A percentile compares a stretch with the other conserved stretches of the same genome.
phyloP scores from a whole-genome alignment of 345 rosid genomes.

The Pistacia integerrima region DNA sequence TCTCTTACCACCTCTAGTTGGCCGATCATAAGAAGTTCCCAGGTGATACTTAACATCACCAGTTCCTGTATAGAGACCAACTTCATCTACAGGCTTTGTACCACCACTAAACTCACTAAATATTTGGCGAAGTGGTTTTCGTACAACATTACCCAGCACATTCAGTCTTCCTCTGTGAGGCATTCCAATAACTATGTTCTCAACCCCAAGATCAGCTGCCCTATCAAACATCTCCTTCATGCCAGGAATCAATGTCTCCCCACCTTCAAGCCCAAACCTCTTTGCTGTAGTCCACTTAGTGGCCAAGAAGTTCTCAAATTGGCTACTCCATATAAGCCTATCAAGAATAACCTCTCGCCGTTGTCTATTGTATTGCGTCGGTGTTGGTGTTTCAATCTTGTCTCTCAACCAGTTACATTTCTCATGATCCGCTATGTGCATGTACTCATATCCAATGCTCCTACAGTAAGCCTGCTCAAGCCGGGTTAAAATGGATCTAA shows the following conservation, averaged over 20 bases:
- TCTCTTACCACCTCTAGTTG: slow-evolving; percentile 85
- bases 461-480: slow-evolving; percentile 92
- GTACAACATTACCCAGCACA: slow-evolving; percentile 77
- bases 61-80: slow-evolving; percentile 79
- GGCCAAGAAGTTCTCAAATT: slow-evolving; percentile 88
- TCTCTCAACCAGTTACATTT: slow-evolving; percentile 89
- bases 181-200: slow-evolving; percentile 83
- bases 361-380: slow-evolving; percentile 63
- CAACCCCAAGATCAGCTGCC: slow-evolving; percentile 79
- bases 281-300: slow-evolving; percentile 87
- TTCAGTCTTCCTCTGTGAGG: slow-evolving; percentile 81
- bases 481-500: slow-evolving; percentile 66
- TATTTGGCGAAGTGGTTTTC: slow-evolving; percentile 80
- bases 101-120: slow-evolving; percentile 86
- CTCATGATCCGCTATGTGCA: slow-evolving; percentile 80
- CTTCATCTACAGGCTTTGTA: slow-evolving; percentile 80
- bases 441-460: slow-evolving; percentile 75
- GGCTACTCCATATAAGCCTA: slow-evolving; percentile 82
- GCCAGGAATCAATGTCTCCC: slow-evolving; percentile 84
- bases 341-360: slow-evolving; percentile 75
- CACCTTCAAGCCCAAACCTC: slow-evolving; percentile 92
- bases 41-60: slow-evolving; percentile 87
- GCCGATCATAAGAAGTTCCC: slow-evolving; percentile 88
- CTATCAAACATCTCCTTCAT: slow-evolving; percentile 93
- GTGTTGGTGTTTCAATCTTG: slow-evolving; percentile 82